phyloP scores from a whole-genome alignment of 169 alveolate species.

The Hepatocystis sp. region DNA sequence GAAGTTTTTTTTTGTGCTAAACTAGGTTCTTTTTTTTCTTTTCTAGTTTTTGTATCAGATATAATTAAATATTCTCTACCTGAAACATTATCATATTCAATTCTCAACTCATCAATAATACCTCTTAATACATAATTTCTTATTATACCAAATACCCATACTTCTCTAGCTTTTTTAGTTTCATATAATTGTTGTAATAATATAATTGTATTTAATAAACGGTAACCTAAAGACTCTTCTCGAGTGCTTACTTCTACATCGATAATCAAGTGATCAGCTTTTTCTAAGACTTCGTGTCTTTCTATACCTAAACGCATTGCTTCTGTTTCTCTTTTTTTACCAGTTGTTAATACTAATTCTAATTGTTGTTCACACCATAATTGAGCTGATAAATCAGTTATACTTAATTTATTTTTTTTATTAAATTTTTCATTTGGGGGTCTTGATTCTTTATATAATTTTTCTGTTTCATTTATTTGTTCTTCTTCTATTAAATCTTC shows the following conservation, averaged over 20 bases:
- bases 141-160: slow-evolving; percentile 84
- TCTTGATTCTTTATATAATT: slow-evolving; percentile 61
- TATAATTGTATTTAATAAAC: slow-evolving; percentile 80
- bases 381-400: slow-evolving; percentile 86
- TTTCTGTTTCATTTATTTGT: slow-evolving; percentile 75
- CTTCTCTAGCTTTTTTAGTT: slow-evolving; percentile 84
- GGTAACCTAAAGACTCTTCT: slow-evolving; percentile 86
- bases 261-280: slow-evolving; percentile 85
- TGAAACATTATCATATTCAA: slow-evolving; percentile 75
- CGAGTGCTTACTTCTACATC: slow-evolving; percentile 83
- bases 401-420: slow-evolving; percentile 84
- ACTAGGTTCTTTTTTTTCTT: slow-evolving; percentile 78
- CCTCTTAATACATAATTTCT: slow-evolving; percentile 85
- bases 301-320: slow-evolving; percentile 86
- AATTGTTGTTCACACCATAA: slow-evolving; percentile 88
- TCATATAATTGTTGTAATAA: slow-evolving; percentile 79
- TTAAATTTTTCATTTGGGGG: slow-evolving; percentile 73
- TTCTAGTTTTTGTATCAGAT: slow-evolving; percentile 87
- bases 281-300: slow-evolving; percentile 86
- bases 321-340: slow-evolving; percentile 83
- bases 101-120: slow-evolving; percentile 84
- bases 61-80: slow-evolving; percentile 78
- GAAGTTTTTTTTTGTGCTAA: slow-evolving; percentile 83
- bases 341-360: slow-evolving; percentile 84
- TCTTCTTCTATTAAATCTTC: slow-evolving; percentile 72